Evolutionary conservation across 2,329 filamentous ascomycete species (phyloP).

Genomic region (Daldinia sp.): DNA sequence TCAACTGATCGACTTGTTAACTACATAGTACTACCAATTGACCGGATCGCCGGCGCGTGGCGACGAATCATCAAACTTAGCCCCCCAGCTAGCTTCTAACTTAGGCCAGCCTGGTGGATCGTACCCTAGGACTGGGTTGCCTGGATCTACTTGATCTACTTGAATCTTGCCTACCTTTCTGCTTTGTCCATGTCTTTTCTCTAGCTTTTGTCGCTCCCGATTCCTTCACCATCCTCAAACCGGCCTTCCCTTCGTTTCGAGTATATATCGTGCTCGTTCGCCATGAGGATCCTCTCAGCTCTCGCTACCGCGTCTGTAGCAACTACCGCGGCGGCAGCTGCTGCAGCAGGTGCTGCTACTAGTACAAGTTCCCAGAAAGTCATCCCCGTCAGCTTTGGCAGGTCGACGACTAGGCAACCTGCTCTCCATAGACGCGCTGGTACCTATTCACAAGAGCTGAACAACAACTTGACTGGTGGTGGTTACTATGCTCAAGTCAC

Average conservation of each 20-base stretch:
- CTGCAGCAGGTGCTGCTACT: constrained; percentile 23
- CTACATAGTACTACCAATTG: constrained; percentile 17
- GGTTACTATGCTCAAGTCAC: constrained; percentile 68
- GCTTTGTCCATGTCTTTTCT: not conserved
- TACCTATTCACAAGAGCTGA: constrained; percentile 55
- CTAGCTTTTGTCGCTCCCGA: not conserved
- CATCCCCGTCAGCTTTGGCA: constrained; percentile 47
- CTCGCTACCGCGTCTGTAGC: constrained; percentile 35
- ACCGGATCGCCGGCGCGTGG: constrained; percentile 14
- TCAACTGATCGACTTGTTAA: constrained; percentile 9
- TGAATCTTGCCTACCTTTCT: not conserved
- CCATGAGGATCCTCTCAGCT: constrained; percentile 42
- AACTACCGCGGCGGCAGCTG: constrained; percentile 20
- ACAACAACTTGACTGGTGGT: constrained; percentile 67
- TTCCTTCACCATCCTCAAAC: not conserved
- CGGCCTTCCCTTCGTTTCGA: constrained; percentile 1
- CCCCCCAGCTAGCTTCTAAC: constrained; percentile 15
- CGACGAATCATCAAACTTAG: constrained; percentile 20
- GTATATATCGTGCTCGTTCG: constrained; percentile 3
- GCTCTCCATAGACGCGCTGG: constrained; percentile 41
- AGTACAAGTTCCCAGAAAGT: constrained; percentile 44
- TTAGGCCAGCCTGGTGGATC: not conserved
- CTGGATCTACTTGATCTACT: not conserved
- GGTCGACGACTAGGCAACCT: constrained; percentile 32
- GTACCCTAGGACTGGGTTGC: not conserved